Evolutionary conservation across 345 rosid genomes (phyloP).

Genomic region (Isatis tinctoria): DNA sequence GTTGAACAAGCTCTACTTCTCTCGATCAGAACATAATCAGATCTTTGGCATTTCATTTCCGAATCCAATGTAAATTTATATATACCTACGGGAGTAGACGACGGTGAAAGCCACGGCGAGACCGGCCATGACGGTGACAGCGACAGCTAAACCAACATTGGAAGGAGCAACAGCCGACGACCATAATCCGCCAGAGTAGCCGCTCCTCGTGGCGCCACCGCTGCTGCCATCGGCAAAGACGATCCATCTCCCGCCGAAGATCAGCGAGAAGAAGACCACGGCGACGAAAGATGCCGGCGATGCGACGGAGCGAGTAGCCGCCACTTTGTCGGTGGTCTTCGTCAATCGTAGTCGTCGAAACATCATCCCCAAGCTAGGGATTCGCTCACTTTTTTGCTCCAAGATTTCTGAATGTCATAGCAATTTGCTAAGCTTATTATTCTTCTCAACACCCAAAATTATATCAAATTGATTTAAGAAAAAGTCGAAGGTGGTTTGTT

Average conservation of each 20-base stretch:
- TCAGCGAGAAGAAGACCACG: constrained; percentile 22
- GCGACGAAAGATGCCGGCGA: neutral
- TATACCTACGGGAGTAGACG: constrained; percentile 62
- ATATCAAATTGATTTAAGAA: neutral
- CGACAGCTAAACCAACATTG: constrained; percentile 56
- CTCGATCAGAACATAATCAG: constrained; percentile 10
- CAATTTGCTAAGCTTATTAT: neutral
- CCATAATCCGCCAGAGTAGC: constrained; percentile 49
- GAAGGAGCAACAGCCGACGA: constrained; percentile 38
- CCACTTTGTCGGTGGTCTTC: constrained; percentile 2
- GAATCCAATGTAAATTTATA: constrained; percentile 13
- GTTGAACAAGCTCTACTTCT: constrained; percentile 10
- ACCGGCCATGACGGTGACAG: constrained; percentile 74
- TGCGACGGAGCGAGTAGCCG: constrained; percentile 22
- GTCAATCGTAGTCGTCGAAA: constrained; percentile 28
- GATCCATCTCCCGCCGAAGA: constrained; percentile 49
- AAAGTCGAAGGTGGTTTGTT: neutral
- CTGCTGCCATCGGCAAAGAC: constrained; percentile 42
- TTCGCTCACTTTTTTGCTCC: constrained; percentile 16
- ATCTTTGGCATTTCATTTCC: constrained; percentile 4
- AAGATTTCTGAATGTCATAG: constrained; percentile 13
- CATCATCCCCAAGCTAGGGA: constrained; percentile 51
- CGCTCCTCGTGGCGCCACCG: constrained; percentile 35
- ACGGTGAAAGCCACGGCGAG: constrained; percentile 64
- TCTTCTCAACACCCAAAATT: neutral